Base-by-base conservation (phyloP, 1,284 basidiomycete species). In the Ustilago shanxiensis region DNA sequence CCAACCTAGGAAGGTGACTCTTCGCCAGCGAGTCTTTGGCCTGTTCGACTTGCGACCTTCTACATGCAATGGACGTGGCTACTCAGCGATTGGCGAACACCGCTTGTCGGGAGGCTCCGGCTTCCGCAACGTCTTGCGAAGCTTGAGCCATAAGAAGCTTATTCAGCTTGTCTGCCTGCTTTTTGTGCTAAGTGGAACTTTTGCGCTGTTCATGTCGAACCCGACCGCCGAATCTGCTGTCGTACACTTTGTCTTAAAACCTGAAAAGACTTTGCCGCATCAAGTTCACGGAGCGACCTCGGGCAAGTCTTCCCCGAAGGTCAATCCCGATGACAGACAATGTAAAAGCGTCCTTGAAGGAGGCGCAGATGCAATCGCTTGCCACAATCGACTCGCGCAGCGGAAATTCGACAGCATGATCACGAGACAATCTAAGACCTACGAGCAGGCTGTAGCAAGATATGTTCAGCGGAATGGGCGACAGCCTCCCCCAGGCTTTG, bases 401-500 rank as follows among this genome's bases (percentile, higher is more conserved):
- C 53, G 45, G 28, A 66, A 66, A 26, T 66, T 58, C 29, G 51
- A 72, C 7, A 14, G 29, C 16, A 60, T 66, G 49, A 22, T 62
- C 10, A 37, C 59, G 3, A 45, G 59, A 10, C 66, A 68, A 26
- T 61, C 66, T 26, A 33, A 61, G 44, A 68, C 66, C 9, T 68
- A 68, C 33, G 47, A 57, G 14, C 49, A 68, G 55, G 66, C 66
- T 1, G 49, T 53, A 13, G 54, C 53, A 16, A 59, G 60, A 31
- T 68, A 62, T n/a, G 66, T 68, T 18, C 28, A 61, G 50, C 66
- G 62, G 24, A 57, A 62, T 55, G 44, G 57, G 4, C 47, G 66
- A 9, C 54, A 57, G 50, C 60, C 66, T 20, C 66, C 66, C 6
- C 66, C 60, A 7, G 66, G 66, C n/a, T 68, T 68, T 13, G 49